phyloP scores from a whole-genome alignment of 2,329 filamentous ascomycete species.

The Ploettnerulaceae sp. region DNA sequence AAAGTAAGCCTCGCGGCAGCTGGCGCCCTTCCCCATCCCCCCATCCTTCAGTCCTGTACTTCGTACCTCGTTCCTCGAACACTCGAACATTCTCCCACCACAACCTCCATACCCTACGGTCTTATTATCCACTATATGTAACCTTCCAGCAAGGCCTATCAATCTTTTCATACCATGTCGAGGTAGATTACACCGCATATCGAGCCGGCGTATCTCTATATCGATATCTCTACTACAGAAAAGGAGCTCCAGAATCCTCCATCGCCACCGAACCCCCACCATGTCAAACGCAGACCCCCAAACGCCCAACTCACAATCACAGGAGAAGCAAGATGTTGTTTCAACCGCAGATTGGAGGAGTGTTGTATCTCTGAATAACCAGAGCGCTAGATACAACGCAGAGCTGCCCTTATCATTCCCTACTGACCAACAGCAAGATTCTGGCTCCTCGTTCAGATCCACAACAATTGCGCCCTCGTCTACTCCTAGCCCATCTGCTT shows the following conservation, averaged over 20 bases:
- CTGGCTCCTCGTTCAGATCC: conserved; percentile 33
- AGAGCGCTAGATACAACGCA: conserved; percentile 16
- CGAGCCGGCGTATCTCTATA: neutral
- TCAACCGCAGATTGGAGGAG: conserved; percentile 4
- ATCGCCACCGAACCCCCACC: conserved; percentile 16
- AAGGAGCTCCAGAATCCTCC: conserved; percentile 3
- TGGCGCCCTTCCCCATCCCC: neutral
- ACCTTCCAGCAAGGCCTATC: conserved; percentile 14
- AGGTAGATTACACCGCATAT: conserved; percentile 14
- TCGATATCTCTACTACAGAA: conserved; percentile 10
- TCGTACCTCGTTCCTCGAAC: neutral
- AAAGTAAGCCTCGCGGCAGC: neutral
- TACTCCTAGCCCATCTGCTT: conserved; percentile 18
- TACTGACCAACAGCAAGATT: conserved; percentile 8
- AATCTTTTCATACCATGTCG: conserved; percentile 12
- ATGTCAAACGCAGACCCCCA: conserved; percentile 25
- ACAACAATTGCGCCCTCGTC: conserved; percentile 39
- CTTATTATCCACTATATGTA: conserved; percentile 13
- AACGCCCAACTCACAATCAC: conserved; percentile 18
- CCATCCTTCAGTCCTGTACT: neutral
- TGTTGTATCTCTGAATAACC: conserved; percentile 15
- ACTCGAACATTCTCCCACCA: neutral
- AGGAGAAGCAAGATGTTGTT: conserved; percentile 10
- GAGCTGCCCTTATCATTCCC: conserved; percentile 12
- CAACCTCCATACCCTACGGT: neutral